phyloP scores from a whole-genome alignment of 2,329 filamentous ascomycete species.

The Coniochaeta hoffmannii region DNA sequence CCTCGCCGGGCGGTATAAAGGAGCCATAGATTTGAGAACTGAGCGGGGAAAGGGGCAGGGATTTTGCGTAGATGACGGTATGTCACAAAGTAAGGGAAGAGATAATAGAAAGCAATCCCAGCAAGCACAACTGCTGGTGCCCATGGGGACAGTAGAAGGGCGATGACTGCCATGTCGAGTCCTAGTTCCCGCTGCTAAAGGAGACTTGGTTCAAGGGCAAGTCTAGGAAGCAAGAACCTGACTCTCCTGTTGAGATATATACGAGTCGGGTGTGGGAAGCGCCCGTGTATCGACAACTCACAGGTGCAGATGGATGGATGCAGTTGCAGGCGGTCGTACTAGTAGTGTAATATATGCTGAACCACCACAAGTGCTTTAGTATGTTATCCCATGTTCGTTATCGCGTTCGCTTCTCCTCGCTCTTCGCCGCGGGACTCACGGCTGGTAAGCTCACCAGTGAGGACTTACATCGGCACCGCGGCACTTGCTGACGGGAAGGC shows the following conservation, averaged over 20 bases:
- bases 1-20: conserved; percentile 59
- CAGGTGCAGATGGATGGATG: background rate
- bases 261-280: background rate
- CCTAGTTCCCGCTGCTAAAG: too few species aligned
- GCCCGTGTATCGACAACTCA: background rate
- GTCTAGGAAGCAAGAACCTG: background rate
- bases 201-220: too few species aligned
- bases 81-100: conserved; percentile 54
- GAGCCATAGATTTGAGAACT: conserved; percentile 76
- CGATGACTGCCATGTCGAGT: conserved; percentile 9
- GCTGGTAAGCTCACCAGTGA: background rate
- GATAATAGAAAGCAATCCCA: conserved; percentile 43
- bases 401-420: too few species aligned
- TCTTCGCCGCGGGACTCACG: background rate
- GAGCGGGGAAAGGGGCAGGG: conserved; percentile 54
- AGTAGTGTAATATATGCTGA: background rate
- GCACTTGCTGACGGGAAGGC: background rate
- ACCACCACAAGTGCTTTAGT: background rate
- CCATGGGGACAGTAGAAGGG: conserved; percentile 34
- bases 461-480: background rate
- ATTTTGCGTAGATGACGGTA: conserved; percentile 42
- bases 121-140: conserved; percentile 36
- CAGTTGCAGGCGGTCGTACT: background rate
- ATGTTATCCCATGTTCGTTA: background rate
- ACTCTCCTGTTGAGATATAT: background rate